A percentile compares a stretch with the other conserved stretches of the same genome.
phyloP scores from a whole-genome alignment of 2,329 filamentous ascomycete genomes.

The Pseudogymnoascus sp. region DNA sequence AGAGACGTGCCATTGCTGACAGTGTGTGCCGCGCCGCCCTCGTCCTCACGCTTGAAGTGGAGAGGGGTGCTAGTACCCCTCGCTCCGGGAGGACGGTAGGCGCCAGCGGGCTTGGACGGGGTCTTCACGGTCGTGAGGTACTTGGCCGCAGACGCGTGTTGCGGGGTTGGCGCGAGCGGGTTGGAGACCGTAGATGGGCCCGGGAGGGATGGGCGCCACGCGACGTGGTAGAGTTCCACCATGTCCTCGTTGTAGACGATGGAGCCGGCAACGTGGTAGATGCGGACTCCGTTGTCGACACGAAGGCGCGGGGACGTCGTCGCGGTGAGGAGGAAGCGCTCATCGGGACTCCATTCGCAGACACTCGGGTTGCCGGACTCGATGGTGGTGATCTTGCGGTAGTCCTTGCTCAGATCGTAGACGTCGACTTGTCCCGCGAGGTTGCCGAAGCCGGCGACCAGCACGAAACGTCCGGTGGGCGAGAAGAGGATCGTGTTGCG shows the following conservation, averaged over 20 bases:
- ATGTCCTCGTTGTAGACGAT: conserved; percentile 96
- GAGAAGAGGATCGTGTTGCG: conserved; percentile 96
- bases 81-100: conserved; percentile 90
- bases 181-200: conserved; percentile 50
- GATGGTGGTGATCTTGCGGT: conserved; percentile 84
- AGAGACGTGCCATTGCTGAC: conserved; percentile 70
- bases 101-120: conserved; percentile 92
- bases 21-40: conserved; percentile 83
- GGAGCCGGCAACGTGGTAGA: conserved; percentile 84
- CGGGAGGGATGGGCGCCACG: conserved; percentile 68
- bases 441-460: conserved; percentile 96
- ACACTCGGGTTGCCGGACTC: conserved; percentile 93
- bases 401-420: conserved; percentile 92
- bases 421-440: conserved; percentile 96
- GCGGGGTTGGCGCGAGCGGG: conserved; percentile 66
- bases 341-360: conserved; percentile 96
- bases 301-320: conserved; percentile 91
- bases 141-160: conserved; percentile 71
- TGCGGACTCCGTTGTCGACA: conserved; percentile 91
- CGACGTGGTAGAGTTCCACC: conserved; percentile 84
- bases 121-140: conserved; percentile 86
- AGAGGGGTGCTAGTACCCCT: conserved; percentile 82
- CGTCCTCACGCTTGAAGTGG: conserved; percentile 95
- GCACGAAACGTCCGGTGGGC: conserved; percentile 82
- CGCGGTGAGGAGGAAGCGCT: conserved; percentile 91